phyloP scores from a whole-genome alignment of 2,329 filamentous ascomycete species.

The Hymenoscyphus fructigenus region DNA sequence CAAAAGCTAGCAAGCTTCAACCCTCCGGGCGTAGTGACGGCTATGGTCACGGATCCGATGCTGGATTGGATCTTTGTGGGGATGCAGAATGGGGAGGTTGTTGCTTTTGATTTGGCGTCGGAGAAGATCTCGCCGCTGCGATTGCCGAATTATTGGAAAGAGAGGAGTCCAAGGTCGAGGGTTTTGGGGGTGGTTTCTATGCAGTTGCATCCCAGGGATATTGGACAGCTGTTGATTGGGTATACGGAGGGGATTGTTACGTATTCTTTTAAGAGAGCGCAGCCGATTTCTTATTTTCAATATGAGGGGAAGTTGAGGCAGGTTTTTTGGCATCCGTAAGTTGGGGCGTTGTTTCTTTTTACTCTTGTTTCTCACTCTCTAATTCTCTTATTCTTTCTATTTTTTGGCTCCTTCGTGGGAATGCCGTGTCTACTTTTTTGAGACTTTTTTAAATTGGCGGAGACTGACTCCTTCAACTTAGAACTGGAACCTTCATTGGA shows the following conservation, averaged over 20 bases:
- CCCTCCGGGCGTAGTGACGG: conserved; percentile 72
- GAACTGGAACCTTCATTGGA: conserved; percentile 52
- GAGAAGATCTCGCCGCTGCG: conserved; percentile 73
- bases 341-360: neutral
- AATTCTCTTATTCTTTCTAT: neutral
- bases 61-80: conserved; percentile 92
- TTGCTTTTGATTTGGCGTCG: conserved; percentile 91
- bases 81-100: conserved; percentile 76
- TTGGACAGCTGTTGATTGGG: conserved; percentile 87
- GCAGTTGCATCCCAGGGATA: conserved; percentile 85
- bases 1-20: conserved; percentile 67
- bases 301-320: conserved; percentile 78
- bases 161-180: conserved; percentile 66
- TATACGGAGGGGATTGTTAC: conserved; percentile 85
- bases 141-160: conserved; percentile 83
- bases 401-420: neutral
- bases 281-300: conserved; percentile 73
- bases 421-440: neutral
- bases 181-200: conserved; percentile 70
- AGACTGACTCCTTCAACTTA: neutral
- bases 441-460: neutral
- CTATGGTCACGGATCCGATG: conserved; percentile 79
- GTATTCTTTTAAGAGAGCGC: conserved; percentile 93
- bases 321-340: conserved; percentile 80
- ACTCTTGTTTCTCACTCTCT: neutral